phyloP scores from a whole-genome alignment of 164 flowering plant species.

The Echeveria elegans region DNA sequence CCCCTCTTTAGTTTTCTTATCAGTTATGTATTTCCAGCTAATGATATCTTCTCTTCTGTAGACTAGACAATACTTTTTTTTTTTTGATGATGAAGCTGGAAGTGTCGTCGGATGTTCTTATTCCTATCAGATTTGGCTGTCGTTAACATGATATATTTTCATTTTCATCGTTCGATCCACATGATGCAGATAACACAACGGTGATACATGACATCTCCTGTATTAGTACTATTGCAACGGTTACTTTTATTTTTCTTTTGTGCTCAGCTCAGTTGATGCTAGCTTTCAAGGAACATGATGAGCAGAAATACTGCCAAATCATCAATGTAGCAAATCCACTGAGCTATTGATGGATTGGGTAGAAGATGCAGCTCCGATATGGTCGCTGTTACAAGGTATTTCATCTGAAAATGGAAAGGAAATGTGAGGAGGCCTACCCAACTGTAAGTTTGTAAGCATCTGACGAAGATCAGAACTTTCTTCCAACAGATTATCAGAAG shows the following conservation, averaged over 20 bases:
- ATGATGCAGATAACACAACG: background rate
- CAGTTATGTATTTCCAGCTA: background rate
- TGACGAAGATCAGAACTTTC: background rate
- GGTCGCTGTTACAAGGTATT: constrained; percentile 24
- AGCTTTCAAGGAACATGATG: no score
- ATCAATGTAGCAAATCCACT: background rate
- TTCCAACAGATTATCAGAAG: background rate
- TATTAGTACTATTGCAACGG: no score
- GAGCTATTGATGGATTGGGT: constrained; percentile 7
- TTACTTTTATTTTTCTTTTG: no score
- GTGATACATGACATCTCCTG: no score
- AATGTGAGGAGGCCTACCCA: background rate
- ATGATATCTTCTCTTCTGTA: background rate
- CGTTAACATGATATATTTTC: background rate
- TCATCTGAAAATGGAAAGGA: background rate
- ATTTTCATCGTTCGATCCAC: background rate
- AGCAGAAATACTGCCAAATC: background rate
- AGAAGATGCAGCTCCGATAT: constrained; percentile 24
- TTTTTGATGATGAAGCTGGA: background rate
- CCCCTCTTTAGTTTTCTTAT: no score
- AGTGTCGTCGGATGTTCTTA: background rate
- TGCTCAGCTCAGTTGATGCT: background rate
- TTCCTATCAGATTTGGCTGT: no score
- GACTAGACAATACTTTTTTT: no score
- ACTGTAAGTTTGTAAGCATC: background rate